phyloP scores from a whole-genome alignment of 106 monocot species.

The Allium cepa region DNA sequence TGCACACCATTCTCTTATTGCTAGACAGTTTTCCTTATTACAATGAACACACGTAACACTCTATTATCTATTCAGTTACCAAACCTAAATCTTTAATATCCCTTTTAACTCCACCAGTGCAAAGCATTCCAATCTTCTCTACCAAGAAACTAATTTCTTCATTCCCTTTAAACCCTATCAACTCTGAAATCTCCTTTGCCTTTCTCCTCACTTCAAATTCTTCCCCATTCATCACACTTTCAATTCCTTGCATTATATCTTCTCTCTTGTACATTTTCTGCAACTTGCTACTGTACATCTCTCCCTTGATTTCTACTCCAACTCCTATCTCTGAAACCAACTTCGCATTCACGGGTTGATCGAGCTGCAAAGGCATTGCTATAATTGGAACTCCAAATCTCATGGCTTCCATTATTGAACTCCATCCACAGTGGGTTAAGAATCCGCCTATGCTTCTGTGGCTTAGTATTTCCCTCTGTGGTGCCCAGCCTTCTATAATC shows the following conservation, averaged over 20 bases:
- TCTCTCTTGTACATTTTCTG: conserved; percentile 17
- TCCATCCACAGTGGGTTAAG: conserved; percentile 59
- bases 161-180: conserved; percentile 13
- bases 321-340: conserved; percentile 37
- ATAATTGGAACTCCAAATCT: conserved; percentile 34
- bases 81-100: neutral
- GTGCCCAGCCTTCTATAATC: conserved; percentile 60
- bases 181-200: conserved; percentile 25
- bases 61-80: neutral
- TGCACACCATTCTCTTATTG: no score
- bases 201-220: conserved; percentile 22
- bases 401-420: conserved; percentile 54
- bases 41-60: no score
- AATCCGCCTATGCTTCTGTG: conserved; percentile 41
- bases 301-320: conserved; percentile 22
- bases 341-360: conserved; percentile 51
- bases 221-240: conserved; percentile 11
- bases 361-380: conserved; percentile 46
- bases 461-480: conserved; percentile 42
- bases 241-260: conserved; percentile 25
- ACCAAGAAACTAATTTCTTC: conserved; percentile 7
- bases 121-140: conserved; percentile 5
- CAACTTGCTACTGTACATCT: neutral
- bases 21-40: no score
- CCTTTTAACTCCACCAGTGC: neutral